Evolutionary conservation across 306 rosid genomes (phyloP).

Genomic region (Citrullus mucosospermus): DNA sequence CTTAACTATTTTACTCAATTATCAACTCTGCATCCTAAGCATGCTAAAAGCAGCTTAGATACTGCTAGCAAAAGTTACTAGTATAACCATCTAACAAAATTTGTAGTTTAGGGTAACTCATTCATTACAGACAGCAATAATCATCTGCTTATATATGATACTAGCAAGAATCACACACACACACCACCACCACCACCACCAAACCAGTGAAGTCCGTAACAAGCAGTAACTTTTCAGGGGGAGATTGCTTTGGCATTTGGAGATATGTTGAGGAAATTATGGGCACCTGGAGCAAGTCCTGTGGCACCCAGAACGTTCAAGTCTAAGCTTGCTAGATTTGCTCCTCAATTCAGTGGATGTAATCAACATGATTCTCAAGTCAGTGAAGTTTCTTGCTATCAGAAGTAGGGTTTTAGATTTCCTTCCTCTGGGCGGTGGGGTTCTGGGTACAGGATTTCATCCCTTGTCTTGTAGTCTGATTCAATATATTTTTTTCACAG

Average conservation of each 20-base stretch:
- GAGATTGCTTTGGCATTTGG: slow-evolving; percentile 97
- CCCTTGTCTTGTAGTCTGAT: slow-evolving; percentile 10
- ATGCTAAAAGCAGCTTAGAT: neutral
- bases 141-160: neutral
- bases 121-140: neutral
- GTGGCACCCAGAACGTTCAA: slow-evolving; percentile 81
- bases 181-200: too few species aligned
- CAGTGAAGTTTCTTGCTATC: slow-evolving; percentile 27
- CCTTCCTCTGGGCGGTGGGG: slow-evolving; percentile 15
- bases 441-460: slow-evolving; percentile 6
- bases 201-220: neutral
- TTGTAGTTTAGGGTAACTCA: neutral
- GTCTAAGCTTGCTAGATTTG: slow-evolving; percentile 89
- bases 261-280: slow-evolving; percentile 83
- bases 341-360: slow-evolving; percentile 97
- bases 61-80: neutral
- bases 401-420: slow-evolving; percentile 14
- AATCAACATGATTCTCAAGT: slow-evolving; percentile 99
- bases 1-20: neutral
- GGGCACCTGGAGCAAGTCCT: slow-evolving; percentile 95
- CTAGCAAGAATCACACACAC: too few species aligned
- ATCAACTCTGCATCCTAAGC: neutral
- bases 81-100: neutral
- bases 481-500: slow-evolving; percentile 23
- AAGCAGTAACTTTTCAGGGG: slow-evolving; percentile 47